Evolutionary conservation across 768 basidiomycete species (phyloP).

Genomic region (Kondoa subrosea): DNA sequence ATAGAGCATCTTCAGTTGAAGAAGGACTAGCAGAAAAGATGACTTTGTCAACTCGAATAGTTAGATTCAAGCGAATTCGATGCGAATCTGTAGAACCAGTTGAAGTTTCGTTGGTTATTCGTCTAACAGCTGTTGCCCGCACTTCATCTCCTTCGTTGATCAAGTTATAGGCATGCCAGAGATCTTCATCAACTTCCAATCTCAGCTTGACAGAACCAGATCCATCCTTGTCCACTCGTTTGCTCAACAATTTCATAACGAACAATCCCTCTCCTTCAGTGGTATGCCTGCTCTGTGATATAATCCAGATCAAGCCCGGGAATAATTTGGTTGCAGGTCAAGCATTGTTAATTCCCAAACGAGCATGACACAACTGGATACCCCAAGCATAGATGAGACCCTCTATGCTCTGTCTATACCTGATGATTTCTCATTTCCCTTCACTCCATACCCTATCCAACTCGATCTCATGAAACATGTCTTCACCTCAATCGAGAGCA

Average conservation of each 20-base stretch:
- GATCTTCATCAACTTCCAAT: conserved; percentile 86
- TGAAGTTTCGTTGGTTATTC: conserved; percentile 71
- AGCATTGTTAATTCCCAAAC: background rate
- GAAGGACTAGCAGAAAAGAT: conserved; percentile 60
- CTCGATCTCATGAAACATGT: conserved; percentile 1
- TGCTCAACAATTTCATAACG: background rate
- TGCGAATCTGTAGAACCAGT: conserved; percentile 91
- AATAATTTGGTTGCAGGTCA: too few relatives aligned
- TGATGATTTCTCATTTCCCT: conserved; percentile 2
- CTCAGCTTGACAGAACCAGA: conserved; percentile 30
- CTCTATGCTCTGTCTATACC: background rate
- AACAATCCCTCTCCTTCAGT: too few relatives aligned
- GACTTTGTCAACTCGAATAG: conserved; percentile 58
- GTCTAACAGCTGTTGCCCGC: conserved; percentile 66
- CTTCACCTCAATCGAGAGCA: background rate
- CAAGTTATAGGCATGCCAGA: conserved; percentile 99
- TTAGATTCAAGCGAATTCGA: conserved; percentile 67
- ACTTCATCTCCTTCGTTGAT: conserved; percentile 77
- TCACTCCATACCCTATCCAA: background rate
- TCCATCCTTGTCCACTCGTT: background rate
- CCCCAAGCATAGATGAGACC: conserved; percentile 4
- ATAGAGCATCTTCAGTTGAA: conserved; percentile 29
- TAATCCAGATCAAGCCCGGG: too few relatives aligned
- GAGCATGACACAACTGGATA: background rate
- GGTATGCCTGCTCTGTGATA: too few relatives aligned